Base-by-base conservation (phyloP, 352 stramenopile species). In the Pythium phragmitis region DNA sequence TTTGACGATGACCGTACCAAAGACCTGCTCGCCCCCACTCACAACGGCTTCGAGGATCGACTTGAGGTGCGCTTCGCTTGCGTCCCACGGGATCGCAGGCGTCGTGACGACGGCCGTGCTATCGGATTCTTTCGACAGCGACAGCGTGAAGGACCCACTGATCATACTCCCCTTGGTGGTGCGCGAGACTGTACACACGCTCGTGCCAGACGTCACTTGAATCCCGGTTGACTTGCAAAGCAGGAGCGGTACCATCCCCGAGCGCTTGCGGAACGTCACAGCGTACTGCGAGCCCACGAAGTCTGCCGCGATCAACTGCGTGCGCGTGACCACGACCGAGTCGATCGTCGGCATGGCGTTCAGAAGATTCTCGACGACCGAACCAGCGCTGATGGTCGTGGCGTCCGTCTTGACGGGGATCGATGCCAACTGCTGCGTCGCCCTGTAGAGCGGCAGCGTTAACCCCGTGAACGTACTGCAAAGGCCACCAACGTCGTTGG, bases 1-100 rank as follows among this genome's bases (percentile, higher is more conserved):
- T 23, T 77, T 79, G 13, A 99, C 90, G 11, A 48, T 70, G 4
- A 99, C 87, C 2, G 75, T 79, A 0, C 95, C 93, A 72, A 97
- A 98, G 4, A 95, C 85, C 37, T 72, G 74, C 41, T 96, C 85
- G 0, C 36, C 56, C 21, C 39, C 69, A 19, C 45, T 68, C 1
- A 54, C 49, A 7, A 93, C 69, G 2, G 11, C 49, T 70, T 91
- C 72, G 11, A 95, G 53, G 0, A 58, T 65, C 7, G 33, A 76
- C 43, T 97, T 85, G 45, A 93, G 63, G 26, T 67, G 49, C 1
- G 84, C 73, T n/a, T 96, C 68, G 6, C 77, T 87, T 8, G 76
- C 77, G 62, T 98, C 91, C 86, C 96, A 85, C 37, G 77, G 63
- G 82, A 92, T 86, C 19, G 65, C 23, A 0, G 48, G 41, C 0